Evolutionary conservation across 2,329 filamentous ascomycete species (phyloP).

Genomic region (Bipolaris sorokiniana): DNA sequence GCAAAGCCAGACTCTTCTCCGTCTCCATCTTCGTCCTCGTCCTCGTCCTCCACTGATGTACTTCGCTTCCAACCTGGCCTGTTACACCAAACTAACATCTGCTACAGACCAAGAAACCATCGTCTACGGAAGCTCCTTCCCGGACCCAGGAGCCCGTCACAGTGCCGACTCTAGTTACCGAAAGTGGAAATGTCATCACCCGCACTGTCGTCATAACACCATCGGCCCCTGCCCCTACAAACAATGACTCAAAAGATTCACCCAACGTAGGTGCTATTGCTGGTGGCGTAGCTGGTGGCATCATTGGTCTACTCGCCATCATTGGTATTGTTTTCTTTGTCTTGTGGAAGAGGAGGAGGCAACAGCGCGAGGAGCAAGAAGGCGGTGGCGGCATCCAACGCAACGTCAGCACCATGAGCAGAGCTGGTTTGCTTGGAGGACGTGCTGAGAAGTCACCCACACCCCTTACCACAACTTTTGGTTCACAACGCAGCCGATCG

Average conservation of each 20-base stretch:
- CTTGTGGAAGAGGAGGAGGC: constrained; percentile 45
- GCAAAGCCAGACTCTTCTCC: constrained; percentile 21
- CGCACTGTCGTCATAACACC: constrained; percentile 53
- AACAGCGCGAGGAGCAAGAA: constrained; percentile 23
- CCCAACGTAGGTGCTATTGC: constrained; percentile 54
- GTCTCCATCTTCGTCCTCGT: no score
- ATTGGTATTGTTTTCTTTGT: constrained; percentile 49
- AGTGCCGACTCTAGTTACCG: constrained; percentile 50
- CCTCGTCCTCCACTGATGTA: constrained; percentile 24
- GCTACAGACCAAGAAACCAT: constrained; percentile 18
- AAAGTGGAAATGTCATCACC: constrained; percentile 53
- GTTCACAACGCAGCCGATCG: constrained; percentile 36
- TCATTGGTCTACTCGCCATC: constrained; percentile 46
- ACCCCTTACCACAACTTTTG: constrained; percentile 36
- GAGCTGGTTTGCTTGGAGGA: constrained; percentile 51
- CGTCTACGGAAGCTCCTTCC: constrained; percentile 22
- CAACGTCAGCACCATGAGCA: constrained; percentile 57
- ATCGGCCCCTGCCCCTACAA: constrained; percentile 20
- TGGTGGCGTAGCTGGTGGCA: constrained; percentile 54
- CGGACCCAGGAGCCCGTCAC: constrained; percentile 18
- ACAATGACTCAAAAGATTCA: constrained; percentile 17
- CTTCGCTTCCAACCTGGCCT: constrained; percentile 17
- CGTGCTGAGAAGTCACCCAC: constrained; percentile 34
- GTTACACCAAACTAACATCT: constrained; percentile 17
- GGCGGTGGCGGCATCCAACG: constrained; percentile 41